phyloP scores from a whole-genome alignment of 1,284 basidiomycete species.

The Stygiomarasmius scandens region DNA sequence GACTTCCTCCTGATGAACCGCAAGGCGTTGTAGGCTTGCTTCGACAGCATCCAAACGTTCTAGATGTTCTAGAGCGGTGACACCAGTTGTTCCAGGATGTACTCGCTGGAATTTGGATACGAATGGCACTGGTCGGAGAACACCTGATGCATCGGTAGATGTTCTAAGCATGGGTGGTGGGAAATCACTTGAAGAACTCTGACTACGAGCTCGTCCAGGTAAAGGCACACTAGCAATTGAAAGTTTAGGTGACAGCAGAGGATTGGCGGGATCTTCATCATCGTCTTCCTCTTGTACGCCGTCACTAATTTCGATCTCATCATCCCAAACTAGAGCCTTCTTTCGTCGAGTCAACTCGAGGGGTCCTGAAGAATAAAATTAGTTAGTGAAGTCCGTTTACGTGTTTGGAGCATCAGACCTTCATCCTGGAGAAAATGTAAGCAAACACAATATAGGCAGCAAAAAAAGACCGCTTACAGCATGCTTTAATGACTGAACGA shows the following conservation, averaged over 20 bases:
- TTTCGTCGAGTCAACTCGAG: slow-evolving; percentile 80
- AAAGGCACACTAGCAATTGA: slow-evolving; percentile 69
- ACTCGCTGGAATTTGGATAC: slow-evolving; percentile 76
- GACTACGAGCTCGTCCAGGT: slow-evolving; percentile 59
- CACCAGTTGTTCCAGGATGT: slow-evolving; percentile 80
- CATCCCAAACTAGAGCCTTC: slow-evolving; percentile 82
- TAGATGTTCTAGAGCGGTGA: slow-evolving; percentile 79
- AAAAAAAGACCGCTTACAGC: slow-evolving; percentile 46
- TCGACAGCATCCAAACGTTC: slow-evolving; percentile 82
- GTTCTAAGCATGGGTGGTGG: slow-evolving; percentile 69
- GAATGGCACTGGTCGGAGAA: slow-evolving; percentile 75
- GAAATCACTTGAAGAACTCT: slow-evolving; percentile 64
- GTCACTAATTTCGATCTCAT: slow-evolving; percentile 77
- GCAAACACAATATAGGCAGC: slow-evolving; percentile 2
- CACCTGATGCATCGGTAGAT: slow-evolving; percentile 65
- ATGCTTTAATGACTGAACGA: slow-evolving; percentile 81
- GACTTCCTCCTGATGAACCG: slow-evolving; percentile 54
- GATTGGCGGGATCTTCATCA: slow-evolving; percentile 31
- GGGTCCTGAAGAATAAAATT: slow-evolving; percentile 50
- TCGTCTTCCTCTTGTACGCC: slow-evolving; percentile 46
- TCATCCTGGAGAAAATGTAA: slow-evolving; percentile 49
- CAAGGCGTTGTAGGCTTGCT: slow-evolving; percentile 71
- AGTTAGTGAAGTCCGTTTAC: slow-evolving; percentile 25
- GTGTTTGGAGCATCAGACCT: slow-evolving; percentile 39
- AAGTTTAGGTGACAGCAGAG: slow-evolving; percentile 51